Conservation (phyloP, 345 rosid genomes). For the Ceriops zippeliana region DNA sequence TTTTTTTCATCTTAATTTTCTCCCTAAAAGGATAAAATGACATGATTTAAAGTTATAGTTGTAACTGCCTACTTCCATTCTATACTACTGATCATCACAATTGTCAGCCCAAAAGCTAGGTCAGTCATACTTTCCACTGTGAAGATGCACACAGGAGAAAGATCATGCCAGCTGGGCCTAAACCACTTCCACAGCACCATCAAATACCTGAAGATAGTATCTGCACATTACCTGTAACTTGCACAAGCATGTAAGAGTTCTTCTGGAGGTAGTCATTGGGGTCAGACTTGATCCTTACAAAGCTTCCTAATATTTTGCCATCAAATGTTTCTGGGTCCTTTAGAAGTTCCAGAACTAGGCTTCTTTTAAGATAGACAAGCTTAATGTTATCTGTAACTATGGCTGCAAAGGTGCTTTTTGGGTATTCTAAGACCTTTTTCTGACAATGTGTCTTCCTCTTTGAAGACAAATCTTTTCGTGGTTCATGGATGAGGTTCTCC, state of each 20-base stretch:
- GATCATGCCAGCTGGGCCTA: no score
- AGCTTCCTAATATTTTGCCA: conserved; percentile 56
- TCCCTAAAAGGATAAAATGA: no score
- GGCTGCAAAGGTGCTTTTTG: conserved; percentile 56
- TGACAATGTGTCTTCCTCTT: conserved; percentile 29
- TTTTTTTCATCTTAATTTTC: no score
- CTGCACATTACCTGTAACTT: conserved; percentile 55
- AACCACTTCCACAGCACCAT: no score
- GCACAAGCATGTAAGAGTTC: conserved; percentile 60
- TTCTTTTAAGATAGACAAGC: conserved; percentile 65
- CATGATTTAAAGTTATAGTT: no score
- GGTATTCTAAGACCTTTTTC: conserved; percentile 31
- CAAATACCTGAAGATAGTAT: not conserved
- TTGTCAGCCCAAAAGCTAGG: no score
- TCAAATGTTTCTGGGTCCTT: conserved; percentile 48
- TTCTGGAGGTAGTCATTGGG: conserved; percentile 68
- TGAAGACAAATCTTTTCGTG: conserved; percentile 12
- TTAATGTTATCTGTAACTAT: conserved; percentile 61
- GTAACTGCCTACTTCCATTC: no score
- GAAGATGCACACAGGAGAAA: no score
- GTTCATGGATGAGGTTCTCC: conserved; percentile 23
- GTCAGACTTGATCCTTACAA: conserved; percentile 70
- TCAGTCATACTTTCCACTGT: no score
- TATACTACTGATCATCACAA: no score
- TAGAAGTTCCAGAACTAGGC: conserved; percentile 53